phyloP scores from a whole-genome alignment of 106 monocot genomes.

The Hemerocallis citrina region DNA sequence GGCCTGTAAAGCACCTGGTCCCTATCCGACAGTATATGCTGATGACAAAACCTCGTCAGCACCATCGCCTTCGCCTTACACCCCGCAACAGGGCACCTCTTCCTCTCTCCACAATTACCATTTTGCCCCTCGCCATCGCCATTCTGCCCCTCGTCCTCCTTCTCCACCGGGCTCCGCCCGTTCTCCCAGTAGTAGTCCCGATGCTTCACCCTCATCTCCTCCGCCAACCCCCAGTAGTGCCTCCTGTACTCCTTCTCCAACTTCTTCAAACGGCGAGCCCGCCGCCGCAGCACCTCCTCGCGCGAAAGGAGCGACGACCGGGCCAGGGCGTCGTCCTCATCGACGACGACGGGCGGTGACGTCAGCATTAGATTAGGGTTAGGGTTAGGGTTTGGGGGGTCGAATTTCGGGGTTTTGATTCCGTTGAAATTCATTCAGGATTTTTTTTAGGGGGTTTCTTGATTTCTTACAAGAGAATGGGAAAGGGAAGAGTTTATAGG shows the following conservation, averaged over 20 bases:
- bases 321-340: conserved; percentile 3
- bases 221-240: conserved; percentile 29
- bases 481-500: no score
- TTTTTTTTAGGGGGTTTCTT: no score
- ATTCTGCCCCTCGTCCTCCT: conserved; percentile 1
- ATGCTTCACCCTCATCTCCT: conserved; percentile 20
- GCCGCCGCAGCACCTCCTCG: conserved; percentile 21
- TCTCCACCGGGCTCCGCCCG: conserved; percentile 19
- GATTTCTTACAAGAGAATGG: no score
- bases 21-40: no score
- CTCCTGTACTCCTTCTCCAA: conserved; percentile 9
- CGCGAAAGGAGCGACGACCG: conserved; percentile 4
- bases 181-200: conserved; percentile 29
- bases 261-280: conserved; percentile 15
- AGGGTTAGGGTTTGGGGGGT: no score
- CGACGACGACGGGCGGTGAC: background rate
- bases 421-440: no score
- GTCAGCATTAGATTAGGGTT: no score
- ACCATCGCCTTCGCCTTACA: no score
- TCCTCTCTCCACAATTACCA: background rate
- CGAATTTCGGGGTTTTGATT: no score
- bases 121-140: background rate
- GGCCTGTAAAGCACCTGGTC: no score
- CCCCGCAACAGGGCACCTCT: no score
- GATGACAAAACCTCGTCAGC: no score